Percentiles rank a stretch among this genome's conserved stretches.
phyloP scores from a whole-genome alignment of 768 basidiomycete genomes.

The Floccularia luteovirens region DNA sequence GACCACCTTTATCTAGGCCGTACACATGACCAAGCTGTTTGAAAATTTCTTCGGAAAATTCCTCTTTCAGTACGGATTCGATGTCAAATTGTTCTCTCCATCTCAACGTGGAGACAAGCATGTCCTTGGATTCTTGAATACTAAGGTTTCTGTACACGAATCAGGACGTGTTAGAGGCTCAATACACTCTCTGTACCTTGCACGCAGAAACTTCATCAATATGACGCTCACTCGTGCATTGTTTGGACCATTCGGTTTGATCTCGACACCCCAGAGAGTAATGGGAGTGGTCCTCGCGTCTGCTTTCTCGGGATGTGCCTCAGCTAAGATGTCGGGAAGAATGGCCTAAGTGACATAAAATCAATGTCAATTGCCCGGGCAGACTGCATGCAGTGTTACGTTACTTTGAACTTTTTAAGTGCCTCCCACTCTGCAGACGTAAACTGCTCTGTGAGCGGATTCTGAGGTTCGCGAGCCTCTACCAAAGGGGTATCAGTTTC shows the following conservation, averaged over 20 bases:
- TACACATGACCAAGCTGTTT: slow-evolving; percentile 55
- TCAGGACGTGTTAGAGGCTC: not conserved
- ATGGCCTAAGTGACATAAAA: slow-evolving; percentile 18
- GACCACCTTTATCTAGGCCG: slow-evolving; percentile 65
- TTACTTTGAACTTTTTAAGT: slow-evolving; percentile 59
- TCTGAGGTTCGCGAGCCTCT: slow-evolving; percentile 48
- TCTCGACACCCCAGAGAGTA: slow-evolving; percentile 62
- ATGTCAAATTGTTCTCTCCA: slow-evolving; percentile 68
- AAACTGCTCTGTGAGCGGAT: slow-evolving; percentile 60
- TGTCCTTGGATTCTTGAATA: slow-evolving; percentile 46
- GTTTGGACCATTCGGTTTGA: slow-evolving; percentile 50
- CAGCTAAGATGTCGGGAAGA: slow-evolving; percentile 46
- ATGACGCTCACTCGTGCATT: slow-evolving; percentile 69
- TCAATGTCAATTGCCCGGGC: not conserved
- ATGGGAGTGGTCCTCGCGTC: slow-evolving; percentile 44
- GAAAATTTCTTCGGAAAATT: slow-evolving; percentile 57
- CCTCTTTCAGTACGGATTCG: slow-evolving; percentile 49
- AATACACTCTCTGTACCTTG: slow-evolving; percentile 35
- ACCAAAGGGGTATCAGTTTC: not conserved
- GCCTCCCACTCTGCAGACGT: slow-evolving; percentile 67
- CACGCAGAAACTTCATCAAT: slow-evolving; percentile 77
- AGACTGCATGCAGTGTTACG: slow-evolving; percentile 8
- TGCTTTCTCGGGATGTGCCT: slow-evolving; percentile 53
- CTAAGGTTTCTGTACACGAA: slow-evolving; percentile 48
- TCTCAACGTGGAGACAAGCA: slow-evolving; percentile 60